Percentiles rank a stretch among this genome's conserved stretches.
These are phyloP conservation scores for Tetrahymena elliotti DNA, from an alignment of 73 alveolate genomes.

Conservation along the genomic window DNA sequence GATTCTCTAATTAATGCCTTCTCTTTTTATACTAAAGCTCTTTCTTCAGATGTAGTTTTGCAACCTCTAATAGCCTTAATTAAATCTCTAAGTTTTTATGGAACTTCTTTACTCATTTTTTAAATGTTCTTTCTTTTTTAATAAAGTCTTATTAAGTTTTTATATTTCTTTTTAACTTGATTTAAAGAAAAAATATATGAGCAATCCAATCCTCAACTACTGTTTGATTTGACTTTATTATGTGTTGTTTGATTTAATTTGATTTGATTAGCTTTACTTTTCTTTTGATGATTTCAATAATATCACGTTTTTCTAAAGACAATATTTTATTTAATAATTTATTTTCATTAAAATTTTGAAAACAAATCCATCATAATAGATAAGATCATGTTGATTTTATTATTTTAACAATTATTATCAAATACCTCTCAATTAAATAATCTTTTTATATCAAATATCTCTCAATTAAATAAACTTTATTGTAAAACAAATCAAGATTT, in stretches of 20 bases:
- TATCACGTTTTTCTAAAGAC: background rate
- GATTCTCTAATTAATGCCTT: slow-evolving; percentile 97
- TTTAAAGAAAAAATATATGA: background rate
- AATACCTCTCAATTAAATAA: background rate
- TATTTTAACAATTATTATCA: background rate
- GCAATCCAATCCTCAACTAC: background rate
- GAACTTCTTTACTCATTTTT: slow-evolving; percentile 25
- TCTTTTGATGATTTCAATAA: background rate
- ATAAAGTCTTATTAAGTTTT: background rate
- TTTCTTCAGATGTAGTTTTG: slow-evolving; percentile 97
- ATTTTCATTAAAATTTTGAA: background rate
- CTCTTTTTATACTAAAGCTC: slow-evolving; percentile 90
- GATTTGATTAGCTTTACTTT: background rate
- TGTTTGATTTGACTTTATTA: background rate
- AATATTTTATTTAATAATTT: background rate
- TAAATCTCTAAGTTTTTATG: slow-evolving; percentile 87
- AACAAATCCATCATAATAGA: background rate
- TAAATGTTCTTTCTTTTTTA: background rate
- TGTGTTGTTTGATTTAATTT: background rate
- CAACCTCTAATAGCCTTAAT: slow-evolving; percentile 96
- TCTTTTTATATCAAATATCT: background rate
- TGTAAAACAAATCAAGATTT: too few relatives aligned
- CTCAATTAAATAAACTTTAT: too few relatives aligned
- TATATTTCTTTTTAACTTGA: background rate
- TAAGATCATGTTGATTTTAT: background rate